These are phyloP conservation scores for Aspergillus piperis DNA, from an alignment of 2,329 filamentous ascomycete species.

Conservation along the genomic window DNA sequence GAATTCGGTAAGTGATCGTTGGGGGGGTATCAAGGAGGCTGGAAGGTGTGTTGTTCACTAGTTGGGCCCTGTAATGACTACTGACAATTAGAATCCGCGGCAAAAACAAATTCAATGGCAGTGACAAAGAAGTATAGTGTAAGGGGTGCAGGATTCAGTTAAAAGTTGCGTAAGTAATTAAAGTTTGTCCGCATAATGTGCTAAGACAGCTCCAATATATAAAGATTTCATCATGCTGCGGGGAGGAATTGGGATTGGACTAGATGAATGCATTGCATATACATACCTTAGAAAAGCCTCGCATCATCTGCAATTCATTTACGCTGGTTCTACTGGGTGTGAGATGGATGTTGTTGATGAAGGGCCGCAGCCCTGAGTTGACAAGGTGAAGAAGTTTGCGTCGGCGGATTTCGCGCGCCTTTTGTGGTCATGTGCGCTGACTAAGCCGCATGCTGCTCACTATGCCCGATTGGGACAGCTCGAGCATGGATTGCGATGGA, in stretches of 20 bases:
- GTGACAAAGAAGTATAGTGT: constrained; percentile 8
- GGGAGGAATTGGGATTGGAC: not conserved
- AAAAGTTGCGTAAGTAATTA: constrained; percentile 56
- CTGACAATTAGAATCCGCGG: constrained; percentile 26
- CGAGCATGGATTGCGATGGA: not conserved
- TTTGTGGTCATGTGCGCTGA: constrained; percentile 21
- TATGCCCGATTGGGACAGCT: constrained; percentile 8
- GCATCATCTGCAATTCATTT: constrained; percentile 30
- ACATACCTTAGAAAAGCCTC: constrained; percentile 34
- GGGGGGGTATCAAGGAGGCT: constrained; percentile 35
- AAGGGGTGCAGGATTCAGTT: constrained; percentile 25
- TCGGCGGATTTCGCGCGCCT: constrained; percentile 15
- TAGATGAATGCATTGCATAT: not conserved
- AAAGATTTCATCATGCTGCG: constrained; percentile 57
- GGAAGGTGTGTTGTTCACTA: constrained; percentile 32
- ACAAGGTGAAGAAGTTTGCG: constrained; percentile 20
- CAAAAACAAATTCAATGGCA: not conserved
- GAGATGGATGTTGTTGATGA: constrained; percentile 4
- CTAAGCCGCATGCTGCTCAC: constrained; percentile 11
- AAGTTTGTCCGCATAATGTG: constrained; percentile 61
- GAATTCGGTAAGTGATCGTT: constrained; percentile 9
- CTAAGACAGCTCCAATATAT: constrained; percentile 80
- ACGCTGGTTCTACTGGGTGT: constrained; percentile 7
- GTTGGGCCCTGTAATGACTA: constrained; percentile 36
- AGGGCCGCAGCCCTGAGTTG: constrained; percentile 37